These are phyloP conservation scores for Sporisorium reilianum DNA, from an alignment of 1,284 basidiomycete species.

Conservation along the genomic window DNA sequence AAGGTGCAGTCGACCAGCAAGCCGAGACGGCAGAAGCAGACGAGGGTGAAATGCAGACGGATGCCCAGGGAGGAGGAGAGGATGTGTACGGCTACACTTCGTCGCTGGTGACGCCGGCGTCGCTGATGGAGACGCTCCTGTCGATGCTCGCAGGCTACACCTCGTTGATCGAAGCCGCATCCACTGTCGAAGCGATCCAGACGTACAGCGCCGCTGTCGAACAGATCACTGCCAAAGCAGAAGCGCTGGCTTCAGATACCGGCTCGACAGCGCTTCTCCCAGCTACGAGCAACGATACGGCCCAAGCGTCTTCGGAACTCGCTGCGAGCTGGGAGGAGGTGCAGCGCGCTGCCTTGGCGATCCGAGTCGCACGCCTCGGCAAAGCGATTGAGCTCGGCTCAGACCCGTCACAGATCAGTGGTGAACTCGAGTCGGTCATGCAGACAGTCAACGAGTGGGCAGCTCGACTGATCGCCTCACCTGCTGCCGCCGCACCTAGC, in stretches of 20 bases:
- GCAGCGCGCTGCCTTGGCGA: slow-evolving; percentile 13
- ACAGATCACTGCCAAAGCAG: slow-evolving; percentile 9
- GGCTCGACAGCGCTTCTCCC: not conserved
- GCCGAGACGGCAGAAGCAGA: slow-evolving; percentile 2
- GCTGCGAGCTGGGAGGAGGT: slow-evolving; percentile 33
- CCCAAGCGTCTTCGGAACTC: slow-evolving; percentile 19
- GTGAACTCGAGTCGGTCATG: slow-evolving; percentile 26
- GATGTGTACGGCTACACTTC: slow-evolving; percentile 51
- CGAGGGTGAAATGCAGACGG: not conserved
- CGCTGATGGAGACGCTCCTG: slow-evolving; percentile 46
- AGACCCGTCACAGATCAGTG: slow-evolving; percentile 2
- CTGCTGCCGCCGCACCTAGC: slow-evolving; percentile 1
- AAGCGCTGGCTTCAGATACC: slow-evolving; percentile 5
- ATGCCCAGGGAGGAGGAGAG: not conserved
- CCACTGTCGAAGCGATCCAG: slow-evolving; percentile 13
- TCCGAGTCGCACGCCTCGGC: slow-evolving; percentile 16
- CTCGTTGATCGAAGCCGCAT: slow-evolving; percentile 40
- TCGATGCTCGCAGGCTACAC: slow-evolving; percentile 34
- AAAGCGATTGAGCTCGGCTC: slow-evolving; percentile 26
- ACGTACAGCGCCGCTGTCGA: slow-evolving; percentile 10
- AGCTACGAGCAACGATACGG: slow-evolving; percentile 7
- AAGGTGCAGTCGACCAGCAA: not conserved
- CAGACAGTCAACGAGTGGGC: slow-evolving; percentile 25
- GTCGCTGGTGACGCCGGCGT: slow-evolving; percentile 48
- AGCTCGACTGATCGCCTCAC: slow-evolving; percentile 13